phyloP scores from a whole-genome alignment of 805 yeast genomes.

The Komagataella populi region DNA sequence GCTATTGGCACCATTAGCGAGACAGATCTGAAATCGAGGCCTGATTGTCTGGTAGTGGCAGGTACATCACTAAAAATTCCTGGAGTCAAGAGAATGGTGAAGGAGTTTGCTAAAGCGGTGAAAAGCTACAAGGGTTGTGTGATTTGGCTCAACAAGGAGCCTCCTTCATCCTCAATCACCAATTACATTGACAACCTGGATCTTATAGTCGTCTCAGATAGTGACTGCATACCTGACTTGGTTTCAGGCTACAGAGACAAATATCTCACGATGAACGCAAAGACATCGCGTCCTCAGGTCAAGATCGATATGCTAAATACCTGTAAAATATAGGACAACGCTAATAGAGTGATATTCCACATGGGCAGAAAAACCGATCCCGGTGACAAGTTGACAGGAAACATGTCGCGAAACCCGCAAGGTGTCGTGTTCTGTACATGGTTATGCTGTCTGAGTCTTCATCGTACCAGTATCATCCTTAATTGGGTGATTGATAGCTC shows the following conservation, averaged over 20 bases:
- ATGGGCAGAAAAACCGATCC: too few species aligned
- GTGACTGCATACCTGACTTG: constrained; percentile 35
- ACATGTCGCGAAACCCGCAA: not conserved
- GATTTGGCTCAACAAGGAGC: constrained; percentile 47
- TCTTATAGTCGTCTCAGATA: constrained; percentile 48
- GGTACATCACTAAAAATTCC: constrained; percentile 83
- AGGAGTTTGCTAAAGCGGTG: constrained; percentile 44
- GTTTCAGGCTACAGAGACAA: not conserved
- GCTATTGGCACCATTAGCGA: constrained; percentile 68
- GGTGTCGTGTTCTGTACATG: not conserved
- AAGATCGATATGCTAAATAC: not conserved
- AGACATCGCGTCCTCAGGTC: constrained; percentile 8
- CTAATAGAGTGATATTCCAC: not conserved
- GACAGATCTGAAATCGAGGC: constrained; percentile 44
- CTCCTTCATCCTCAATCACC: constrained; percentile 34
- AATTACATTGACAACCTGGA: constrained; percentile 41
- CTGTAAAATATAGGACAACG: not conserved
- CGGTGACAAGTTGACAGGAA: too few species aligned
- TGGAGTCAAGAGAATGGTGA: constrained; percentile 49
- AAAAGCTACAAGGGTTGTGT: constrained; percentile 44
- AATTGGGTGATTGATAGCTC: not conserved
- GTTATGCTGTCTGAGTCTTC: not conserved
- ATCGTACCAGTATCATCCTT: constrained; percentile 1
- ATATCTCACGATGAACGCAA: constrained; percentile 6
- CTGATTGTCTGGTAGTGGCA: constrained; percentile 69